A percentile compares a stretch with the other conserved stretches of the same genome.
phyloP scores from a whole-genome alignment of 176 grass and related monocot genomes.

The Eleusine coracana region DNA sequence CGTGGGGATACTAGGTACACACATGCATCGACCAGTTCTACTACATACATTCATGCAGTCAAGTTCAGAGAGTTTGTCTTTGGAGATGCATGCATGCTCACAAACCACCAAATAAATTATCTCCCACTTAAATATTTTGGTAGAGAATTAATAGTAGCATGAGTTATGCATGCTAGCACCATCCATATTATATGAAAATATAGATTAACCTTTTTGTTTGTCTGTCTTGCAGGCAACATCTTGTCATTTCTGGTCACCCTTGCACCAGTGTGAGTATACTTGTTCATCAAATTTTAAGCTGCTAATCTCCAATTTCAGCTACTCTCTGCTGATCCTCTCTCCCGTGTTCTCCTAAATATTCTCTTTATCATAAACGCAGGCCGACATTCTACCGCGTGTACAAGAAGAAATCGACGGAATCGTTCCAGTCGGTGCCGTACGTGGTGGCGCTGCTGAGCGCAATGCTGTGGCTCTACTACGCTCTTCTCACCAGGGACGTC shows the following conservation, averaged over 20 bases:
- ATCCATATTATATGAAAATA: too few relatives aligned
- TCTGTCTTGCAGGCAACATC: conserved; percentile 64
- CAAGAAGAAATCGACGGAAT: conserved; percentile 90
- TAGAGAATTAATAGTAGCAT: neutral
- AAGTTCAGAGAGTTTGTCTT: neutral
- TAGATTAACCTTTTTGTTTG: neutral
- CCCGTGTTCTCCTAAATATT: neutral
- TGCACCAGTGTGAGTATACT: conserved; percentile 66
- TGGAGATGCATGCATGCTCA: neutral
- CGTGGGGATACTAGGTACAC: conserved; percentile 50
- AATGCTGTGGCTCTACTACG: conserved; percentile 91
- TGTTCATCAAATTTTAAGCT: neutral
- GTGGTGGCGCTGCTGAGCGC: conserved; percentile 80
- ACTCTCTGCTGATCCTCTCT: neutral
- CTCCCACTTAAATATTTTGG: neutral
- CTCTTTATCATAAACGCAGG: neutral
- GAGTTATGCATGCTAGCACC: neutral
- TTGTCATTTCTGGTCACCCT: conserved; percentile 73
- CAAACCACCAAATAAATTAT: neutral
- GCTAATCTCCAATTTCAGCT: neutral
- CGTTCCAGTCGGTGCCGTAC: conserved; percentile 83
- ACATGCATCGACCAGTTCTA: neutral
- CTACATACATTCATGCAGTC: neutral
- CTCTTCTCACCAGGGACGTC: conserved; percentile 54
- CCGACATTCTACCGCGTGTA: conserved; percentile 83